Conservation (phyloP, 2,329 filamentous ascomycete species). For the Aspergillus unguis region DNA sequence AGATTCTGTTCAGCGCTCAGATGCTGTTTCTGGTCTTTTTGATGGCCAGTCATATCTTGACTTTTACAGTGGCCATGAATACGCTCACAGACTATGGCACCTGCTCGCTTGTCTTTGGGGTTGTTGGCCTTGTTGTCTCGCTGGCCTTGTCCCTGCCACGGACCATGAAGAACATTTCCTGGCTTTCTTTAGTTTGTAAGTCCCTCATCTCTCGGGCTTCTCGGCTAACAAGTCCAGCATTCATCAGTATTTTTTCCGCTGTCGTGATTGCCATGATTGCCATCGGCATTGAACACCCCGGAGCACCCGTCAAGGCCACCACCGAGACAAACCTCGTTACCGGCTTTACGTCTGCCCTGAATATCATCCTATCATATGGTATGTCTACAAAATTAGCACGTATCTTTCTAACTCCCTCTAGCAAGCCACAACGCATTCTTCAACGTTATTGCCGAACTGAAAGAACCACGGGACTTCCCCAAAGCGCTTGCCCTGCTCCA, state of each 20-base stretch:
- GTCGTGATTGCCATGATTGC: conserved; percentile 66
- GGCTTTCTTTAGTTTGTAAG: conserved; percentile 56
- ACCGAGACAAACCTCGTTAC: conserved; percentile 49
- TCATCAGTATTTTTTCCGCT: conserved; percentile 61
- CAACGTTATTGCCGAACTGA: conserved; percentile 62
- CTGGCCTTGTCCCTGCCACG: conserved; percentile 59
- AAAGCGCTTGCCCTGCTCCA: conserved; percentile 63
- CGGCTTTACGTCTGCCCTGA: conserved; percentile 61
- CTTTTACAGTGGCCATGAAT: conserved; percentile 67
- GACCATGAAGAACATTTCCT: conserved; percentile 61
- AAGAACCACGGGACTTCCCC: conserved; percentile 57
- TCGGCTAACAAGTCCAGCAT: conserved; percentile 42
- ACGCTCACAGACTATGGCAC: conserved; percentile 59
- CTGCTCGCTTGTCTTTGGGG: conserved; percentile 62
- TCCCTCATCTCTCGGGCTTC: background rate
- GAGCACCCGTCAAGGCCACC: conserved; percentile 35
- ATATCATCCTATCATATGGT: conserved; percentile 70
- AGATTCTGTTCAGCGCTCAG: conserved; percentile 61
- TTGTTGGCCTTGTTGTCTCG: conserved; percentile 57
- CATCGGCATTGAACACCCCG: conserved; percentile 53
- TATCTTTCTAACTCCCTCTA: conserved; percentile 45
- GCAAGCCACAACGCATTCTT: conserved; percentile 65
- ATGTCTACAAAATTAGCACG: conserved; percentile 37
- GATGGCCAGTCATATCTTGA: conserved; percentile 67
- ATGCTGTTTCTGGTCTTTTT: conserved; percentile 65